A percentile compares a stretch with the other conserved stretches of the same genome.
phyloP scores from a whole-genome alignment of 805 yeast genomes.

The Suhomyces tanzawaensis region DNA sequence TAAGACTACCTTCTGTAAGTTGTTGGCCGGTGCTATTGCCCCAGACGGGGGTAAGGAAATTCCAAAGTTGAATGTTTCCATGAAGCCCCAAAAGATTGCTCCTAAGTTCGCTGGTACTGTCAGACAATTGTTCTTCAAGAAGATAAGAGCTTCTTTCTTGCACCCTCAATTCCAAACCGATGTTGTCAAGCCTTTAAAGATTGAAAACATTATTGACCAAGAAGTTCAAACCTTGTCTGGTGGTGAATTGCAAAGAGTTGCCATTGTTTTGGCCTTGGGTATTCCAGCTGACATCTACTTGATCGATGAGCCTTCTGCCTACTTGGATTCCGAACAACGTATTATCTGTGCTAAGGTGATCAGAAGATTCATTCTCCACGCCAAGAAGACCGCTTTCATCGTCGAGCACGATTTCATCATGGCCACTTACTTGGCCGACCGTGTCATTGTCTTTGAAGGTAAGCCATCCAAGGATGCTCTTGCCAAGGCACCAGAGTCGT shows the following conservation, averaged over 20 bases:
- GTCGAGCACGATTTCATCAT: constrained; percentile 99
- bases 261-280: constrained; percentile 93
- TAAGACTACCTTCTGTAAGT: constrained; percentile 94
- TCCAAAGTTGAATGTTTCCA: constrained; percentile 87
- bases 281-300: constrained; percentile 91
- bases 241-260: constrained; percentile 99
- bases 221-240: constrained; percentile 98
- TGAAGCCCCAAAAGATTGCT: constrained; percentile 99
- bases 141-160: constrained; percentile 89
- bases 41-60: constrained; percentile 80
- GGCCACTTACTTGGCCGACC: constrained; percentile 99
- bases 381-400: constrained; percentile 97
- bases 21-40: constrained; percentile 87
- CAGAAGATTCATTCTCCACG: constrained; percentile 91
- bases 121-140: constrained; percentile 94
- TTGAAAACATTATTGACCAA: constrained; percentile 93
- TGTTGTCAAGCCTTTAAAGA: constrained; percentile 91
- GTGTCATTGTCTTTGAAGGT: constrained; percentile 98
- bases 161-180: constrained; percentile 98
- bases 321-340: constrained; percentile 99
- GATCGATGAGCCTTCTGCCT: constrained; percentile 98
- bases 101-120: constrained; percentile 99
- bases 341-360: constrained; percentile 97
- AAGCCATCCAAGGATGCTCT: constrained; percentile 78
- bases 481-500: constrained; percentile 88